Conservation (phyloP, 2,329 filamentous ascomycete genomes). For the Cladosporium sp. region DNA sequence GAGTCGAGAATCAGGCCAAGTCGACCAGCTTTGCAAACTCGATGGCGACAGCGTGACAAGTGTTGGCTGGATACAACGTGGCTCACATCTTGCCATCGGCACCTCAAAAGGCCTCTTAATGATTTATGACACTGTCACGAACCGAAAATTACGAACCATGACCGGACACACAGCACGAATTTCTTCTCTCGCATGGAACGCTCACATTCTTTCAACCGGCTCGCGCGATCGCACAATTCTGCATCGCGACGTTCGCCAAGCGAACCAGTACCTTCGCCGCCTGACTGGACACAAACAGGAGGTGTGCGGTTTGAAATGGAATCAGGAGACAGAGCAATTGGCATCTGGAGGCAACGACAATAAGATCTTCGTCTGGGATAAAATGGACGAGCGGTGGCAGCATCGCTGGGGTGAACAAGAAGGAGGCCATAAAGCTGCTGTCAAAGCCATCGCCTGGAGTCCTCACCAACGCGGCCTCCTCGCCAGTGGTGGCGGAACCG, state of each 20-base stretch:
- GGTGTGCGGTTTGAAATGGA: slow-evolving; percentile 96
- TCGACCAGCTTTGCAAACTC: slow-evolving; percentile 91
- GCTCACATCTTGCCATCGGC: slow-evolving; percentile 92
- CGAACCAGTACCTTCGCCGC: slow-evolving; percentile 85
- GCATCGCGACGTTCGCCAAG: slow-evolving; percentile 90
- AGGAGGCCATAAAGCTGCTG: slow-evolving; percentile 91
- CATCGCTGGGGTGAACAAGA: slow-evolving; percentile 95
- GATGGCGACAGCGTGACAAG: slow-evolving; percentile 94
- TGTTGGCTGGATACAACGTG: slow-evolving; percentile 94
- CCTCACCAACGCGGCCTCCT: slow-evolving; percentile 91
- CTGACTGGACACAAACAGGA: slow-evolving; percentile 96
- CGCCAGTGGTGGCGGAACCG: slow-evolving; percentile 94
- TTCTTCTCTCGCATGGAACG: slow-evolving; percentile 94
- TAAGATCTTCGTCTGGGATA: slow-evolving; percentile 98
- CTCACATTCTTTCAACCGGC: slow-evolving; percentile 93
- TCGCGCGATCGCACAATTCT: slow-evolving; percentile 92
- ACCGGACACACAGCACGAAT: slow-evolving; percentile 92
- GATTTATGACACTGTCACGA: slow-evolving; percentile 93
- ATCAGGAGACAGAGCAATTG: slow-evolving; percentile 90
- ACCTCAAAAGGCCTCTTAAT: slow-evolving; percentile 93
- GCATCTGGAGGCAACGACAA: slow-evolving; percentile 98
- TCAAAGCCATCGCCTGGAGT: slow-evolving; percentile 98
- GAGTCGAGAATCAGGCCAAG: slow-evolving; percentile 88
- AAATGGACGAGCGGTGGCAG: slow-evolving; percentile 84
- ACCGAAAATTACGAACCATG: slow-evolving; percentile 88